Base-by-base conservation (phyloP, 345 rosid species). In the Heritiera littoralis region DNA sequence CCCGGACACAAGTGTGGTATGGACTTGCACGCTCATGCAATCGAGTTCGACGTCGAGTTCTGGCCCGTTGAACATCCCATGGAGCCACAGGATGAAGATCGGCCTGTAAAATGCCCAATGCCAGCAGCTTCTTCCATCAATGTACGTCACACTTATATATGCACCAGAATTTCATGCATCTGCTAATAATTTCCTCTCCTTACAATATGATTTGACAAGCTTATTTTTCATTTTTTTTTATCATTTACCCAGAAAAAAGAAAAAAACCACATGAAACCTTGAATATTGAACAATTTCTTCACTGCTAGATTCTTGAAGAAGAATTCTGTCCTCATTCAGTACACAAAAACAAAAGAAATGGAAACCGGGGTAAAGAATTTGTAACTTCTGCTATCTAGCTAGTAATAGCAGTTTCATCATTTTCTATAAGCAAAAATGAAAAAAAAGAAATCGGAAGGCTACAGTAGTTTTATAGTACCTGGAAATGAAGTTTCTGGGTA, bases 51-150 rank as follows among this genome's bases (percentile, higher is more conserved):
- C 40, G 77, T 83, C 2, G 94, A 92, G 28, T 89, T 95, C 83
- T 89, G 91, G 91, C 98, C 98, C 4, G 88, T 94, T 68, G 94
- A 92, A 40, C 98, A 94, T 61, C 98, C 98, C 38, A 41, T 87
- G 81, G 98, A 95, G 86, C 98, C 98, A 5, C 87, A 79, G 68
- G 97, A 92, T 72, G 97, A 95, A 88, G 98, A 95, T 76, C 93
- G 86, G 41, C 98, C 98, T 30, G 92, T 95, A 51, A 88, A 89
- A 83, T 95, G 98, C 79, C 98, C 98, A 4, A 89, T 93, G 80
- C 88, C 91, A 49, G 46, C 89, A 66, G 28, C 89, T 72, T 85
- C 97, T 77, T 88, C 95, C 68, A 83, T 88, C 64, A 81, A 85
- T 74, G 98, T 92, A 90, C 72, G 90, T 54, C 43, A 11, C 46